Evolutionary conservation across 345 rosid species (phyloP).

Genomic region (Tarenaya hassleriana): DNA sequence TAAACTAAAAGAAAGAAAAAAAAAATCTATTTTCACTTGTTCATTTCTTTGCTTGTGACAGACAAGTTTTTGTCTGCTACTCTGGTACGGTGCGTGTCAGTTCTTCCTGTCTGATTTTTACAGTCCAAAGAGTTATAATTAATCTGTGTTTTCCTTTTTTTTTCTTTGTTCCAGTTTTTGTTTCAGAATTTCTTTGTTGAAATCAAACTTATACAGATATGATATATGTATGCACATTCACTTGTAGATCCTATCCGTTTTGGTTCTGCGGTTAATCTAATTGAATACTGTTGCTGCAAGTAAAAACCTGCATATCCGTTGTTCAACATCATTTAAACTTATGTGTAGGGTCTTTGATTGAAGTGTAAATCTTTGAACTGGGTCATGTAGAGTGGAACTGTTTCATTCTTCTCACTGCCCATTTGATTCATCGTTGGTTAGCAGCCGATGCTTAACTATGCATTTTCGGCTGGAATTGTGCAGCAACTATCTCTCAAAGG

Average conservation of each 20-base stretch:
- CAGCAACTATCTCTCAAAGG: slow-evolving; percentile 99
- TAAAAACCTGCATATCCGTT: neutral
- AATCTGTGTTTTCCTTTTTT: slow-evolving; percentile 28
- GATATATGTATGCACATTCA: slow-evolving; percentile 19
- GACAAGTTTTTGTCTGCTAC: slow-evolving; percentile 23
- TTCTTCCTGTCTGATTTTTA: slow-evolving; percentile 29
- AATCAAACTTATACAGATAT: slow-evolving; percentile 23
- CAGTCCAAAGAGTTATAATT: slow-evolving; percentile 15
- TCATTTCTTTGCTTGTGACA: slow-evolving; percentile 11
- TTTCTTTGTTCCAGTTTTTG: neutral
- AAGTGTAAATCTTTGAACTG: too few species aligned
- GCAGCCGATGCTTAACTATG: slow-evolving; percentile 36
- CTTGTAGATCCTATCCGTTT: neutral
- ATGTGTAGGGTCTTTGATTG: slow-evolving; percentile 29
- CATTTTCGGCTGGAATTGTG: slow-evolving; percentile 20
- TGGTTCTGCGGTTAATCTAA: slow-evolving; percentile 37
- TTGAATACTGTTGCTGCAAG: slow-evolving; percentile 29
- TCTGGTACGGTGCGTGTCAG: slow-evolving; percentile 27
- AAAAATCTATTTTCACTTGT: slow-evolving; percentile 16
- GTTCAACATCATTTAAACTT: neutral
- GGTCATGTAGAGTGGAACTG: too few species aligned
- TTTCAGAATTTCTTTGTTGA: slow-evolving; percentile 28
- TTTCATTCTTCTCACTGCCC: slow-evolving; percentile 64
- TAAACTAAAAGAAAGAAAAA: slow-evolving; percentile 35
- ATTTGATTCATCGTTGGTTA: slow-evolving; percentile 69